Conservation (phyloP, 2,329 filamentous ascomycete species). For the Stemphylium vesicarium region DNA sequence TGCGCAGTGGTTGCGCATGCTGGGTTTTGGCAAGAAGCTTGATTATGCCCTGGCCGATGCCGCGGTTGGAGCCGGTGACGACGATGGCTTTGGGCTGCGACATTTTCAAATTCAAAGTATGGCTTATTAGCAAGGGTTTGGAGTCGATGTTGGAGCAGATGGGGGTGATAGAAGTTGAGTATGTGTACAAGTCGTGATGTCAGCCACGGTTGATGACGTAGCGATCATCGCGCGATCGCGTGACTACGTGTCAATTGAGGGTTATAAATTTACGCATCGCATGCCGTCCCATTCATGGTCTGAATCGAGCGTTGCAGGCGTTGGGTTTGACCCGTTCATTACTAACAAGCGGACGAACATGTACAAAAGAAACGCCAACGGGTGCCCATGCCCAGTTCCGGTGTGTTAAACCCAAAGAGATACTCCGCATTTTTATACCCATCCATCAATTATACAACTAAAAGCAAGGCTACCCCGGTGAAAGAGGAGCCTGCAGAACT, state of each 20-base stretch:
- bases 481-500: neutral
- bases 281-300: too few relatives aligned
- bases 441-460: slow-evolving; percentile 5
- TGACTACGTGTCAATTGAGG: neutral
- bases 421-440: neutral
- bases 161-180: neutral
- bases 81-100: slow-evolving; percentile 21
- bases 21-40: slow-evolving; percentile 25
- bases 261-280: too few relatives aligned
- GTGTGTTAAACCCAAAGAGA: too few relatives aligned
- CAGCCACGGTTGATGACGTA: slow-evolving; percentile 8
- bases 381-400: too few relatives aligned
- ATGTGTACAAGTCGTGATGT: slow-evolving; percentile 5
- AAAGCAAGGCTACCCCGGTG: neutral
- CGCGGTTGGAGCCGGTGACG: slow-evolving; percentile 32
- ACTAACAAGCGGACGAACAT: too few relatives aligned
- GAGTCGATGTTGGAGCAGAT: neutral
- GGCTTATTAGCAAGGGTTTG: too few relatives aligned
- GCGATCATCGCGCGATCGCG: neutral
- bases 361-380: too few relatives aligned
- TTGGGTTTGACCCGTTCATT: too few relatives aligned
- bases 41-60: slow-evolving; percentile 30
- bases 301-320: too few relatives aligned
- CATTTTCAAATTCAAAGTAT: slow-evolving; percentile 8
- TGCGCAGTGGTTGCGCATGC: slow-evolving; percentile 16